phyloP scores from a whole-genome alignment of 768 basidiomycete species.

The Mycena galopus region DNA sequence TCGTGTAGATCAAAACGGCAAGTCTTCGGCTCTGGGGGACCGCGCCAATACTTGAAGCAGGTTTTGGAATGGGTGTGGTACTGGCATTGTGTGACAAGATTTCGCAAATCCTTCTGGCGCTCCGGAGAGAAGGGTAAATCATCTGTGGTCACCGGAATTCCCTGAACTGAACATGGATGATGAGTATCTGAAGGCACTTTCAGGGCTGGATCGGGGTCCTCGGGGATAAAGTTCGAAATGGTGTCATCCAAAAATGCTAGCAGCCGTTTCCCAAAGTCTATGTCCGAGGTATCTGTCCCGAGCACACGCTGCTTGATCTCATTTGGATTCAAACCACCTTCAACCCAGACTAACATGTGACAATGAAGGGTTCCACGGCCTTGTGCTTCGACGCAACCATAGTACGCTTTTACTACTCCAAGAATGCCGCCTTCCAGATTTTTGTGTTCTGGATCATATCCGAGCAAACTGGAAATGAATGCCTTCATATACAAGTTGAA shows the following conservation, averaged over 20 bases:
- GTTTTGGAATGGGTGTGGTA: slow-evolving; percentile 39
- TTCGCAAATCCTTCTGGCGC: slow-evolving; percentile 26
- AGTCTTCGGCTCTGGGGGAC: slow-evolving; percentile 24
- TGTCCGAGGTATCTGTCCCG: not conserved
- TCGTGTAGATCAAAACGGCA: slow-evolving; percentile 43
- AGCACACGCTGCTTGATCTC: slow-evolving; percentile 14
- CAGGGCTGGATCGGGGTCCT: not conserved
- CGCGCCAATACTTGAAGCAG: slow-evolving; percentile 45
- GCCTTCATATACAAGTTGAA: not conserved
- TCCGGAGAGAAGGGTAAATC: not conserved
- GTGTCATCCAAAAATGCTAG: slow-evolving; percentile 25
- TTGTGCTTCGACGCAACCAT: slow-evolving; percentile 28
- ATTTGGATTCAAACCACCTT: slow-evolving; percentile 19
- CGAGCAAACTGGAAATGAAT: not conserved
- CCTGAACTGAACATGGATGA: slow-evolving; percentile 25
- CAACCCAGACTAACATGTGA: slow-evolving; percentile 25
- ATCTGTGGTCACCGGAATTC: not conserved
- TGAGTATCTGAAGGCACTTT: not conserved
- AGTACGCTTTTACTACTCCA: slow-evolving; percentile 19
- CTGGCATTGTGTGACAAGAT: slow-evolving; percentile 37
- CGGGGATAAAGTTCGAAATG: slow-evolving; percentile 9
- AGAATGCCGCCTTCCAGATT: slow-evolving; percentile 16
- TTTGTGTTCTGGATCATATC: not conserved
- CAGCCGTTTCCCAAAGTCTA: slow-evolving; percentile 9
- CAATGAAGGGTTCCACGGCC: slow-evolving; percentile 27